phyloP scores from a whole-genome alignment of 225 moss, liverwort and hornwort genomes.

The Physcomitrellopsis africana region DNA sequence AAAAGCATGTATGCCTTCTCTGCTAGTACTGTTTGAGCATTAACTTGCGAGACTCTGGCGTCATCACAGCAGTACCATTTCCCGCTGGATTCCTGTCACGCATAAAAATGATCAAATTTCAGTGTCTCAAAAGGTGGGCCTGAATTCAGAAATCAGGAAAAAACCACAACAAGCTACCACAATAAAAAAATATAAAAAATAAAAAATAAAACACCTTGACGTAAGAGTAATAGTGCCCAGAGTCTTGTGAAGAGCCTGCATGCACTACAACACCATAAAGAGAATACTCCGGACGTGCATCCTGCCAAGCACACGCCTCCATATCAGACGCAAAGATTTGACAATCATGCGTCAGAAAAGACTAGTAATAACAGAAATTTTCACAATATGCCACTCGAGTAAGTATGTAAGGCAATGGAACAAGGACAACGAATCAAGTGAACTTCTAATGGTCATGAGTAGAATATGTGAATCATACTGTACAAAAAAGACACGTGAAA shows the following conservation, averaged over 20 bases:
- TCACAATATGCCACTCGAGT: neutral
- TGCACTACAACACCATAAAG: slow-evolving; percentile 83
- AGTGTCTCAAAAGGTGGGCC: too few species aligned
- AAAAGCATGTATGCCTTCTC: slow-evolving; percentile 75
- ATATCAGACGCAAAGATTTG: slow-evolving; percentile 29
- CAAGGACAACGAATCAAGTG: neutral
- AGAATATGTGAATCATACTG: neutral
- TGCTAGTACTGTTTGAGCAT: slow-evolving; percentile 55
- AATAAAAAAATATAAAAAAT: neutral
- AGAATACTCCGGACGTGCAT: slow-evolving; percentile 81
- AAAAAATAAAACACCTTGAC: slow-evolving; percentile 60
- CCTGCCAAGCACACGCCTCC: slow-evolving; percentile 47
- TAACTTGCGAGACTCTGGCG: slow-evolving; percentile 64
- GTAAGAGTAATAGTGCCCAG: slow-evolving; percentile 85
- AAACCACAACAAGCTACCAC: neutral
- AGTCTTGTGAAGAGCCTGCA: slow-evolving; percentile 79
- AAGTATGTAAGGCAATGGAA: neutral
- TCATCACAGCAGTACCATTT: slow-evolving; percentile 88
- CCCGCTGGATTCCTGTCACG: slow-evolving; percentile 69
- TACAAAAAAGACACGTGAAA: slow-evolving; percentile 14
- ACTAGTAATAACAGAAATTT: neutral
- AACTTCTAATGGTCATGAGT: neutral
- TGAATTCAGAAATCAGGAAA: too few species aligned
- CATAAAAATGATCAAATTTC: neutral
- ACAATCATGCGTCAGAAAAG: neutral